Evolutionary conservation across 1,284 basidiomycete genomes (phyloP).

Genomic region (Heterobasidion annosum): DNA sequence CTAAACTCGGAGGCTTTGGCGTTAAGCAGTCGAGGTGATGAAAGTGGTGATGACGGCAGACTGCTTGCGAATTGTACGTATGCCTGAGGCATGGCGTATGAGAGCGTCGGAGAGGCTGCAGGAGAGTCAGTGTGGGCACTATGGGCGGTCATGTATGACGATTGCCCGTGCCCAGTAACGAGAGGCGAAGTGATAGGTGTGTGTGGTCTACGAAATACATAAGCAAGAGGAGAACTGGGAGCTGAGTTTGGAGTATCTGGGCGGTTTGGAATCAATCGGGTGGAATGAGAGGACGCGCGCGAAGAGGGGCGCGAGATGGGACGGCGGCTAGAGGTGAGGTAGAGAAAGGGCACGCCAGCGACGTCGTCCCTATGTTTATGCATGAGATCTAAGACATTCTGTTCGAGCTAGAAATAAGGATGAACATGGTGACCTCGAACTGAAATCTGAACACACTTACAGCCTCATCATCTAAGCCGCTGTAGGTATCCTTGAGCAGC

Average conservation of each 20-base stretch:
- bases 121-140: conserved; percentile 42
- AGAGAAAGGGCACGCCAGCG: conserved; percentile 73
- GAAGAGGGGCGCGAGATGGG: conserved; percentile 78
- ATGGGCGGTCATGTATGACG: conserved; percentile 50
- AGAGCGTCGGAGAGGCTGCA: conserved; percentile 59
- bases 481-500: conserved; percentile 60
- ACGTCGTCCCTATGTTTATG: conserved; percentile 79
- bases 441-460: conserved; percentile 31
- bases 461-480: conserved; percentile 63
- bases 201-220: conserved; percentile 67
- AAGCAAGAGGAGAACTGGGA: conserved; percentile 59
- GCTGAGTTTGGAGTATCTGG: conserved; percentile 69
- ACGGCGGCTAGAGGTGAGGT: conserved; percentile 68
- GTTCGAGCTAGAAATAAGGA: conserved; percentile 46
- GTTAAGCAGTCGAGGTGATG: conserved; percentile 46
- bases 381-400: conserved; percentile 77
- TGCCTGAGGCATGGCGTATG: conserved; percentile 39
- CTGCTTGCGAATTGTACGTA: conserved; percentile 60
- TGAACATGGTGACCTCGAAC: conserved; percentile 1
- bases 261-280: conserved; percentile 47
- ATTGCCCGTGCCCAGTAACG: conserved; percentile 34
- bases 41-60: conserved; percentile 46
- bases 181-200: conserved; percentile 69
- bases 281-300: conserved; percentile 63
- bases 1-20: conserved; percentile 63